Conservation (phyloP, 2,329 filamentous ascomycete species). For the Penicillium paneum region DNA sequence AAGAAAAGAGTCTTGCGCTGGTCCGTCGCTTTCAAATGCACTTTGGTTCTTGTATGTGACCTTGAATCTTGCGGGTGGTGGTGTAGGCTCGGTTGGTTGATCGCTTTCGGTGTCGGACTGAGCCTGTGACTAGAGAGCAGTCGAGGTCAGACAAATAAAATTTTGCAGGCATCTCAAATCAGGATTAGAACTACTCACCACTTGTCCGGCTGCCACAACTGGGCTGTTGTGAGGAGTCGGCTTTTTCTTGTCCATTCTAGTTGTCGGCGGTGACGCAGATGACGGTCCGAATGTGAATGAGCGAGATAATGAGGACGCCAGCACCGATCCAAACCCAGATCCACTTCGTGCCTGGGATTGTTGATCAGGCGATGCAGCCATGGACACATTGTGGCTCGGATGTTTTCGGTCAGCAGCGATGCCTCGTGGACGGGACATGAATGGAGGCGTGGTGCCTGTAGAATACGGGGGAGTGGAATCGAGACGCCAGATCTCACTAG, state of each 20-base stretch:
- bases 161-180: constrained; percentile 25
- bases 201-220: constrained; percentile 25
- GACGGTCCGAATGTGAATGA: constrained; percentile 46
- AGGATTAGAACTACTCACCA: constrained; percentile 29
- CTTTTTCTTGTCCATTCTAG: constrained; percentile 34
- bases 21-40: constrained; percentile 54
- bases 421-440: constrained; percentile 41
- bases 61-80: constrained; percentile 40
- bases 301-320: constrained; percentile 46
- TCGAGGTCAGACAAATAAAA: constrained; percentile 31
- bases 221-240: constrained; percentile 38
- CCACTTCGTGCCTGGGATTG: constrained; percentile 38
- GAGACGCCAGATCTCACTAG: constrained; percentile 50
- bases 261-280: constrained; percentile 42
- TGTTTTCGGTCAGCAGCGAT: constrained; percentile 43
- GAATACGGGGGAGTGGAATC: constrained; percentile 53
- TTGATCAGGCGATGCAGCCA: constrained; percentile 44
- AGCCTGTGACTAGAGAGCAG: constrained; percentile 30
- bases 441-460: constrained; percentile 52
- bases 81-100: constrained; percentile 25
- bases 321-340: constrained; percentile 42
- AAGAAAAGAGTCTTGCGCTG: constrained; percentile 48
- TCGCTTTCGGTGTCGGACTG: constrained; percentile 42
- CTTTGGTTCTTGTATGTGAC: constrained; percentile 56
- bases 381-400: constrained; percentile 40